Percentiles rank a stretch among this genome's conserved stretches.
Conservation (phyloP, 2,329 filamentous ascomycete species). For the Aspergillus ochraceoroseus region DNA sequence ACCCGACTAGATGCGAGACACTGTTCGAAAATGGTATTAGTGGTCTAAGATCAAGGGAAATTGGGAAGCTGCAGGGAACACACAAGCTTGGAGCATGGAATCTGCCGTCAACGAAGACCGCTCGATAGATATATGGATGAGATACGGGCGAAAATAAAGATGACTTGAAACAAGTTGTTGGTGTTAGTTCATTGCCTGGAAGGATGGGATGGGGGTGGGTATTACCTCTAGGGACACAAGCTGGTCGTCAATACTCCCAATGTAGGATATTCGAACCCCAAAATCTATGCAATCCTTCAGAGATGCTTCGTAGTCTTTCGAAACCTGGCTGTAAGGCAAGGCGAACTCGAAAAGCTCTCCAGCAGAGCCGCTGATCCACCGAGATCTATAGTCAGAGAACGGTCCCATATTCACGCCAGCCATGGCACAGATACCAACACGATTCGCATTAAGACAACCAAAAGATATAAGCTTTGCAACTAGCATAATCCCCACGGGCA, state of each 20-base stretch:
- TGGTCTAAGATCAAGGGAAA: background rate
- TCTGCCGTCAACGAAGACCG: conserved; percentile 92
- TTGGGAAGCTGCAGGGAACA: conserved; percentile 22
- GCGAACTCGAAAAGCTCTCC: conserved; percentile 93
- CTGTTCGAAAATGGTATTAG: conserved; percentile 33
- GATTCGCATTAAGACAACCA: conserved; percentile 70
- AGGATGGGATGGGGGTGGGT: background rate
- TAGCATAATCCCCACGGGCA: conserved; percentile 88
- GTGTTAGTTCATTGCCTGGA: background rate
- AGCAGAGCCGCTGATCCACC: conserved; percentile 84
- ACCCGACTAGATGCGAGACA: conserved; percentile 85
- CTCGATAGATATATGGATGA: conserved; percentile 89
- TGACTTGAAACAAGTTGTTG: conserved; percentile 49
- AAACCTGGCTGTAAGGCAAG: conserved; percentile 73
- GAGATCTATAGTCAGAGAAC: conserved; percentile 85
- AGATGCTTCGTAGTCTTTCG: conserved; percentile 71
- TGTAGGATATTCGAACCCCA: conserved; percentile 77
- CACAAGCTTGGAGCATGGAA: conserved; percentile 88
- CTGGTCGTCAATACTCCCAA: conserved; percentile 95
- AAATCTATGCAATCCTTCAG: conserved; percentile 69
- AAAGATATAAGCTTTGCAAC: conserved; percentile 88
- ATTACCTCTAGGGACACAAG: conserved; percentile 80
- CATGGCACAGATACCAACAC: conserved; percentile 80
- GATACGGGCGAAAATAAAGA: conserved; percentile 78
- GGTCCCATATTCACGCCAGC: conserved; percentile 91